Percentiles rank a stretch among this genome's conserved stretches.
These are phyloP conservation scores for Areca catechu DNA, from an alignment of 176 grass and related monocot species.

Conservation along the genomic window DNA sequence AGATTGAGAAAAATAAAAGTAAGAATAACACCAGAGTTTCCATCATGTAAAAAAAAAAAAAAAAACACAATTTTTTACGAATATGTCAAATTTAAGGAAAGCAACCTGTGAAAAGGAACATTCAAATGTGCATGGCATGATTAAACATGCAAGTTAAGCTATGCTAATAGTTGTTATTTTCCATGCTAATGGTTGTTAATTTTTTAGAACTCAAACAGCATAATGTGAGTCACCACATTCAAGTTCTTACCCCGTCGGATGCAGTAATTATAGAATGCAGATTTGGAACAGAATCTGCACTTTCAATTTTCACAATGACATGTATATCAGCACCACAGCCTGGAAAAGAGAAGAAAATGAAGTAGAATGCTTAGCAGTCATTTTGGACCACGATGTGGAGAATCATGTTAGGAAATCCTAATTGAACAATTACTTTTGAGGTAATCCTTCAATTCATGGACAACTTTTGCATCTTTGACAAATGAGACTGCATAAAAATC, in stretches of 20 bases:
- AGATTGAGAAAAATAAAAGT: constrained; percentile 3
- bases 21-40: background rate
- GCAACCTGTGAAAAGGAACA: too few relatives aligned
- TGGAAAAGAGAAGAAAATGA: constrained; percentile 22
- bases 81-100: too few relatives aligned
- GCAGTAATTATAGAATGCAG: constrained; percentile 92
- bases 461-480: constrained; percentile 97
- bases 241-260: constrained; percentile 81
- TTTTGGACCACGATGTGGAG: background rate
- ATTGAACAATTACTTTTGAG: constrained; percentile 54
- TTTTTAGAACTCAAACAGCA: constrained; percentile 2
- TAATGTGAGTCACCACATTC: constrained; percentile 10
- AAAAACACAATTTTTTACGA: too few relatives aligned
- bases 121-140: too few relatives aligned
- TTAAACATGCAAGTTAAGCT: too few relatives aligned
- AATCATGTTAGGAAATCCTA: background rate
- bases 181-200: too few relatives aligned
- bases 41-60: too few relatives aligned
- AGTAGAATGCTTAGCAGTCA: background rate
- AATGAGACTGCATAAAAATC: constrained; percentile 99
- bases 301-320: constrained; percentile 97
- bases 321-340: constrained; percentile 84
- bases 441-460: constrained; percentile 95
- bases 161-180: too few relatives aligned
- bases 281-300: constrained; percentile 98